Percentiles rank a stretch among this genome's conserved stretches.
Evolutionary conservation across 2,329 filamentous ascomycete species (phyloP).

Genomic region (Ramularia collo-cygni): DNA sequence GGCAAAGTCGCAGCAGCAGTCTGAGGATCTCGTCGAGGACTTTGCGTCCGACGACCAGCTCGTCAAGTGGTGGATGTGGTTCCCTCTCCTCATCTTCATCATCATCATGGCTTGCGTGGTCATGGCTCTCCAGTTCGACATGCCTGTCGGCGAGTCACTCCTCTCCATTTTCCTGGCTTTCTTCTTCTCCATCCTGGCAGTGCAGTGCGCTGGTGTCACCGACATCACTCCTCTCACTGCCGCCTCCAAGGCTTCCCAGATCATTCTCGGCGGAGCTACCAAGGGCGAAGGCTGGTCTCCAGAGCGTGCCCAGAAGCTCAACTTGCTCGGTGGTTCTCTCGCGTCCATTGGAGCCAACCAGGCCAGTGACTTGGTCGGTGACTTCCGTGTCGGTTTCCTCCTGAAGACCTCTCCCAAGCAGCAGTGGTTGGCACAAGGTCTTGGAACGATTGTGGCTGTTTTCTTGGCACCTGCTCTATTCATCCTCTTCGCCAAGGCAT

Average conservation of each 20-base stretch:
- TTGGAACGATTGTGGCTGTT: slow-evolving; percentile 57
- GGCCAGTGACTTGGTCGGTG: slow-evolving; percentile 47
- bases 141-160: slow-evolving; percentile 51
- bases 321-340: slow-evolving; percentile 55
- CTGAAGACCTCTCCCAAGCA: slow-evolving; percentile 57
- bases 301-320: slow-evolving; percentile 54
- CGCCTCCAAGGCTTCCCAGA: slow-evolving; percentile 61
- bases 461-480: slow-evolving; percentile 63
- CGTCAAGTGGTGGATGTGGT: slow-evolving; percentile 50
- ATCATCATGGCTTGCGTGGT: slow-evolving; percentile 45
- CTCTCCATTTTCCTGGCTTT: slow-evolving; percentile 52
- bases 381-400: slow-evolving; percentile 63
- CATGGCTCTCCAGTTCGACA: slow-evolving; percentile 49
- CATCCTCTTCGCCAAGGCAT: slow-evolving; percentile 60
- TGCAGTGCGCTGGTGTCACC: slow-evolving; percentile 48
- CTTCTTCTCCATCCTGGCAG: slow-evolving; percentile 56
- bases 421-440: slow-evolving; percentile 60
- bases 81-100: slow-evolving; percentile 39
- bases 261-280: slow-evolving; percentile 60
- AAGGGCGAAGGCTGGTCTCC: slow-evolving; percentile 46
- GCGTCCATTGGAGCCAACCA: slow-evolving; percentile 36
- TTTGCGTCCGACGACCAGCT: slow-evolving; percentile 42
- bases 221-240: slow-evolving; percentile 60
- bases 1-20: slow-evolving; percentile 33
- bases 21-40: slow-evolving; percentile 45